These are phyloP conservation scores for Dentipellis sp. DNA, from an alignment of 768 basidiomycete genomes.

Conservation along the genomic window DNA sequence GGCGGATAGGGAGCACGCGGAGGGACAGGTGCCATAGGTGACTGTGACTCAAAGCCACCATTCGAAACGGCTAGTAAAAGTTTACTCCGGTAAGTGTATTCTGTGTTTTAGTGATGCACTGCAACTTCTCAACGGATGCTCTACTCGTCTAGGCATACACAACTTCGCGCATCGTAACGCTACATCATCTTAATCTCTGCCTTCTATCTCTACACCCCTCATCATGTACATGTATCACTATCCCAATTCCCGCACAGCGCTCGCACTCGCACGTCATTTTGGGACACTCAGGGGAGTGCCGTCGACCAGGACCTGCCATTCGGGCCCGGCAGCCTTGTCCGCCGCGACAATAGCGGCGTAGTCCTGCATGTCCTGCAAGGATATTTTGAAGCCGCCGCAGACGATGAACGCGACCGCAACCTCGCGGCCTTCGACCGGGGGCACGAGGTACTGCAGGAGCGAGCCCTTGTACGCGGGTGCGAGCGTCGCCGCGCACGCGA, in stretches of 20 bases:
- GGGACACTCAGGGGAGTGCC: background rate
- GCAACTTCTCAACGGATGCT: background rate
- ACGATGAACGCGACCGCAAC: constrained; percentile 54
- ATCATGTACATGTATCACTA: background rate
- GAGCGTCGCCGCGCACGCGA: constrained; percentile 66
- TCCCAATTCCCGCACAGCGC: background rate
- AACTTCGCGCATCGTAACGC: background rate
- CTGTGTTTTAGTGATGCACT: background rate
- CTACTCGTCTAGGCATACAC: background rate
- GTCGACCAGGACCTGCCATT: constrained; percentile 1
- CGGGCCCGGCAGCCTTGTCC: constrained; percentile 12
- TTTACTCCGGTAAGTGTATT: background rate
- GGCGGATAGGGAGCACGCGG: constrained; percentile 35
- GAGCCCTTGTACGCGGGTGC: constrained; percentile 51
- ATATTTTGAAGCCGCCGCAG: constrained; percentile 65
- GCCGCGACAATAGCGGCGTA: constrained; percentile 34
- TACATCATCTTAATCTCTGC: background rate
- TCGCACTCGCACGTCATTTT: background rate
- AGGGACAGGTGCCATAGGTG: constrained; percentile 7
- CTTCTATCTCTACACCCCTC: background rate
- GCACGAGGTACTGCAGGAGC: constrained; percentile 45
- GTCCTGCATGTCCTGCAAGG: constrained; percentile 39
- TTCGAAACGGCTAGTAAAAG: constrained; percentile 13
- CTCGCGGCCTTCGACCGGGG: constrained; percentile 18
- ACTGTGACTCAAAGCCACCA: constrained; percentile 21